Base-by-base conservation (phyloP, 2,329 filamentous ascomycete species). In the Metarhizium sp. region DNA sequence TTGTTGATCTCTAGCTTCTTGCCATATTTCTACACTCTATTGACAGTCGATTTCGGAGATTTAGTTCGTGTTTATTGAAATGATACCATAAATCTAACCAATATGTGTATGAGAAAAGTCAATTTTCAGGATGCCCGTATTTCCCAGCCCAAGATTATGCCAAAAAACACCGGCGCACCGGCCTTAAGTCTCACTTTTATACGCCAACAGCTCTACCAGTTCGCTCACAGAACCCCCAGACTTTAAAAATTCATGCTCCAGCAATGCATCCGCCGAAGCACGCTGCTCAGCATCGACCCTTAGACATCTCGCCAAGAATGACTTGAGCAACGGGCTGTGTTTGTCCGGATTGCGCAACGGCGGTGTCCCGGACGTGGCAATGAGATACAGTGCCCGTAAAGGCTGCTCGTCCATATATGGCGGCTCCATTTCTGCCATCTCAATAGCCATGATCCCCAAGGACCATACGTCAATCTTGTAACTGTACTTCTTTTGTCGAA, bases 401-500 rank as follows among this genome's bases (percentile, higher is more conserved):
- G 92, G 92, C 71, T 96, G 92, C 72, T 96, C 92, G 73, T 96
- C 96, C 45, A 96, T 82, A 71, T 97, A 97, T 0, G 92, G 92
- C 3, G 92, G 92, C 71, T 97, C 92, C 25, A 90, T 95, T 70
- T 97, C 92, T 67, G 96, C 96, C 92, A 97, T 96, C 73, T 97
- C 92, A 65, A 97, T 97, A 29, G 92, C 92, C 92, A 96, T 97
- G 74, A 97, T 97, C 66, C 92, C 92, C 58, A 97, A 77, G 29
- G 91, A 96, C 92, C 92, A 97, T 68, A 96, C 95, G 68, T 97
- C 92, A 59, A 96, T 92, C 78, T 96, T 96, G 67, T 88, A 87
- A 48, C 92, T 92, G 66, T 97, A 97, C 72, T 96, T 91, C 76
- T 96, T 96, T 71, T 96, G 92, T 76, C 96, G 96, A 69, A 97